A percentile compares a stretch with the other conserved stretches of the same genome.
These are phyloP conservation scores for Penicillium pancosmium DNA, from an alignment of 495 filamentous ascomycete genomes.

Conservation along the genomic window DNA sequence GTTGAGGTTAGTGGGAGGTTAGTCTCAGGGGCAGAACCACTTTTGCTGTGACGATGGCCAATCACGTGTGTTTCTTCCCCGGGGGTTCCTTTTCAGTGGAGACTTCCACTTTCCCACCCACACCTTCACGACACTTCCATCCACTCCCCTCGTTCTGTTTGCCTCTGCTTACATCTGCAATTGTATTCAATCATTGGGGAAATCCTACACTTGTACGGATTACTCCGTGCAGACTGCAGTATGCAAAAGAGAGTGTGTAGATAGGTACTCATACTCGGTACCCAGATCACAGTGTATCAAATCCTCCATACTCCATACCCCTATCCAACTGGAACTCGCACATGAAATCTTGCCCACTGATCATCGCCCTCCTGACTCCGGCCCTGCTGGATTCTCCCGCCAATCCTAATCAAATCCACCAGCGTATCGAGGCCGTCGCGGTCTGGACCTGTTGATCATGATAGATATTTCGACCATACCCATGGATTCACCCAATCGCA, in stretches of 20 bases:
- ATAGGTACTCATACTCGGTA: too few species aligned
- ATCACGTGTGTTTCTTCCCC: not conserved
- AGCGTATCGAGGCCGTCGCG: not conserved
- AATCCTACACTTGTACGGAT: too few species aligned
- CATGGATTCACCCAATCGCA: not conserved
- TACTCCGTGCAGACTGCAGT: too few species aligned
- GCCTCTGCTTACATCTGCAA: too few species aligned
- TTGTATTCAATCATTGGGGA: too few species aligned
- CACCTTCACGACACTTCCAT: not conserved
- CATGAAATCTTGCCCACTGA: not conserved
- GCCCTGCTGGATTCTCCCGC: slow-evolving; percentile 1
- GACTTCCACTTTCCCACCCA: not conserved
- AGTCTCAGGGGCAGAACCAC: slow-evolving; percentile 2
- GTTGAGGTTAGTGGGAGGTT: not conserved
- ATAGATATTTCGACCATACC: not conserved
- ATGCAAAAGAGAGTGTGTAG: too few species aligned
- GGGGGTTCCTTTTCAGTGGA: not conserved
- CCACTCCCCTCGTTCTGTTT: too few species aligned
- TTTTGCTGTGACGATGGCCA: not conserved
- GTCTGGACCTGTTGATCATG: slow-evolving; percentile 28
- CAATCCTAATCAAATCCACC: slow-evolving; percentile 27
- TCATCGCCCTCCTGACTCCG: not conserved
- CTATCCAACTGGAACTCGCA: not conserved
- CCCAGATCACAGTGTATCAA: too few species aligned
- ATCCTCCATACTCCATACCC: not conserved